Percentiles rank a stretch among this genome's conserved stretches.
Conservation (phyloP, 2,329 filamentous ascomycete genomes). For the Neoarthrinium moseri region DNA sequence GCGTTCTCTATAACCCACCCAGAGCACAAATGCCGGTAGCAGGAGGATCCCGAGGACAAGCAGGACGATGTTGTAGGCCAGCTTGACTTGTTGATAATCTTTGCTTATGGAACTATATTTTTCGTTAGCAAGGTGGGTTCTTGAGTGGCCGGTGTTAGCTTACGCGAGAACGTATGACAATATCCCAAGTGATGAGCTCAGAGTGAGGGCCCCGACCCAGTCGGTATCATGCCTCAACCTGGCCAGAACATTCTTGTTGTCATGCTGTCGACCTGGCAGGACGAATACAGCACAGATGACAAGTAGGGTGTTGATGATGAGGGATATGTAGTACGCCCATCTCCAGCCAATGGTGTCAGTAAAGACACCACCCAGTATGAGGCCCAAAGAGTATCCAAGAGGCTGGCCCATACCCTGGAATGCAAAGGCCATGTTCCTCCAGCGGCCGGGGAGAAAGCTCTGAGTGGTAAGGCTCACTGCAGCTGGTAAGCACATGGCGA, state of each 20-base stretch:
- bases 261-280: conserved; percentile 32
- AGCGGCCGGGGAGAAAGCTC: conserved; percentile 33
- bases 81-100: conserved; percentile 32
- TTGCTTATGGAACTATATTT: conserved; percentile 25
- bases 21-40: conserved; percentile 44
- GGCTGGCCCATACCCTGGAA: conserved; percentile 44
- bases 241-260: too few species aligned
- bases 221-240: too few species aligned
- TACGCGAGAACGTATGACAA: conserved; percentile 52
- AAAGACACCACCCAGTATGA: conserved; percentile 50
- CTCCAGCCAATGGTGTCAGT: conserved; percentile 47
- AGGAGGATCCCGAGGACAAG: conserved; percentile 37
- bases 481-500: conserved; percentile 37
- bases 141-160: too few species aligned
- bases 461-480: conserved; percentile 35
- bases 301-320: conserved; percentile 29
- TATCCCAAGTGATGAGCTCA: conserved; percentile 44
- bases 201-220: conserved; percentile 46
- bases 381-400: conserved; percentile 45
- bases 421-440: conserved; percentile 41
- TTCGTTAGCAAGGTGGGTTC: too few species aligned
- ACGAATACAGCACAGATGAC: conserved; percentile 33
- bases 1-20: conserved; percentile 26
- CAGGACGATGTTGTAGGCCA: conserved; percentile 36
- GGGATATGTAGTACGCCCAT: conserved; percentile 40